These are phyloP conservation scores for Panaeolus papilionaceus DNA, from an alignment of 768 basidiomycete genomes.

Conservation along the genomic window DNA sequence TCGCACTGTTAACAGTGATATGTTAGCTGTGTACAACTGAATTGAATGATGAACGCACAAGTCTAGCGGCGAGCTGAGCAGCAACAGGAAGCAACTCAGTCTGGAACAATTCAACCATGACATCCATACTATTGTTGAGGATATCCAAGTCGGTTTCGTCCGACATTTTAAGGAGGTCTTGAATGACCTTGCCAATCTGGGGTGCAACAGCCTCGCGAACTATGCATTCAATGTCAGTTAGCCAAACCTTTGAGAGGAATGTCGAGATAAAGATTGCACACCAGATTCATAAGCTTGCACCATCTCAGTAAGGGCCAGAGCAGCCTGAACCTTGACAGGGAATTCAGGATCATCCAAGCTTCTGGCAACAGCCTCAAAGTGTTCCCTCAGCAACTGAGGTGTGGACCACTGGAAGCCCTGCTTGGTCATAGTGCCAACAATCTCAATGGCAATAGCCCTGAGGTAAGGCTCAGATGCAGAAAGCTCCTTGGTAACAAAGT, in stretches of 20 bases:
- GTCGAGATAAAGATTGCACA: conserved; percentile 34
- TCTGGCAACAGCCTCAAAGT: conserved; percentile 70
- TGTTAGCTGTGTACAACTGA: conserved; percentile 10
- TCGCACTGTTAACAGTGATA: conserved; percentile 59
- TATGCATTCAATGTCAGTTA: conserved; percentile 31
- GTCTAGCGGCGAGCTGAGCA: conserved; percentile 75
- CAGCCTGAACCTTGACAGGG: conserved; percentile 86
- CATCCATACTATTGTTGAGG: conserved; percentile 82
- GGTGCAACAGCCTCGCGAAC: conserved; percentile 75
- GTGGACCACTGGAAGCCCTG: conserved; percentile 72
- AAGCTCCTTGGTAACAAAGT: conserved; percentile 80
- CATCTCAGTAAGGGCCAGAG: conserved; percentile 80
- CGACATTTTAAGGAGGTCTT: conserved; percentile 89
- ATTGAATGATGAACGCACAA: conserved; percentile 54
- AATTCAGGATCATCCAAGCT: conserved; percentile 80
- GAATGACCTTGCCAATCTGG: conserved; percentile 86
- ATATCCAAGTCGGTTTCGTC: conserved; percentile 91
- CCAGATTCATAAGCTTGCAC: conserved; percentile 68
- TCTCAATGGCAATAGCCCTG: conserved; percentile 81
- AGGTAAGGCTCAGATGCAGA: conserved; percentile 70
- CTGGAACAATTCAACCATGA: conserved; percentile 87
- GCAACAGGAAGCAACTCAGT: conserved; percentile 86
- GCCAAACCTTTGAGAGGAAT: background rate
- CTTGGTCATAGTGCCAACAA: conserved; percentile 77
- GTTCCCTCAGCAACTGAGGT: conserved; percentile 71